phyloP scores from a whole-genome alignment of 768 basidiomycete genomes.

The Boletus pseudopeckii region DNA sequence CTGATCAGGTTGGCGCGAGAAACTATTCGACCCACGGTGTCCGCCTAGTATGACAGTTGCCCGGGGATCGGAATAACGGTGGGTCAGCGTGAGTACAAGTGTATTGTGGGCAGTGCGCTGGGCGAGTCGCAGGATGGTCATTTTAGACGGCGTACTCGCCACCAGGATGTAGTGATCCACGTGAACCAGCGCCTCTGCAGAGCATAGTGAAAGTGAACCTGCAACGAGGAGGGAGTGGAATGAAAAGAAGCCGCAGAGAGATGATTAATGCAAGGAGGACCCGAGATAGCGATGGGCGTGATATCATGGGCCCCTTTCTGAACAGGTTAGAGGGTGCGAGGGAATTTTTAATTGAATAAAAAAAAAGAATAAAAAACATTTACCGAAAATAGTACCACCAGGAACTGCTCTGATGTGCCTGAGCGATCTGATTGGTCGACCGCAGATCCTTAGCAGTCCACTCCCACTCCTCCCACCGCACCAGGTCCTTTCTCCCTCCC shows the following conservation, averaged over 20 bases:
- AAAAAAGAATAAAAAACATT: constrained; percentile 1
- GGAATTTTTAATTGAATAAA: no score
- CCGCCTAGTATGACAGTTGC: background rate
- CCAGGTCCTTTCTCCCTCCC: constrained; percentile 26
- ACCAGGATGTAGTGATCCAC: constrained; percentile 9
- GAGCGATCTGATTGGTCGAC: constrained; percentile 32
- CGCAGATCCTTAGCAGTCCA: constrained; percentile 32
- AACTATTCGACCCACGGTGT: background rate
- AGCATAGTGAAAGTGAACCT: no score
- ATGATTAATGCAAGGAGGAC: background rate
- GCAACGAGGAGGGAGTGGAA: constrained; percentile 5
- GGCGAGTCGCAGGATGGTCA: background rate
- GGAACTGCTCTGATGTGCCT: constrained; percentile 36
- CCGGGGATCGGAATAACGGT: background rate
- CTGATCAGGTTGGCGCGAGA: background rate
- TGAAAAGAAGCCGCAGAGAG: background rate
- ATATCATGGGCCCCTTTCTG: no score
- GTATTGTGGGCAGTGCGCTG: constrained; percentile 7
- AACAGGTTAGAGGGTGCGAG: constrained; percentile 2
- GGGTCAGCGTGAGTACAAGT: background rate
- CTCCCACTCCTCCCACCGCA: constrained; percentile 31
- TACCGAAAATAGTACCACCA: constrained; percentile 23
- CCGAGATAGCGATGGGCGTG: background rate
- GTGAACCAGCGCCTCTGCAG: constrained; percentile 7
- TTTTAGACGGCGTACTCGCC: background rate